phyloP scores from a whole-genome alignment of 495 filamentous ascomycete genomes.

The Schizothecium vesticola region DNA sequence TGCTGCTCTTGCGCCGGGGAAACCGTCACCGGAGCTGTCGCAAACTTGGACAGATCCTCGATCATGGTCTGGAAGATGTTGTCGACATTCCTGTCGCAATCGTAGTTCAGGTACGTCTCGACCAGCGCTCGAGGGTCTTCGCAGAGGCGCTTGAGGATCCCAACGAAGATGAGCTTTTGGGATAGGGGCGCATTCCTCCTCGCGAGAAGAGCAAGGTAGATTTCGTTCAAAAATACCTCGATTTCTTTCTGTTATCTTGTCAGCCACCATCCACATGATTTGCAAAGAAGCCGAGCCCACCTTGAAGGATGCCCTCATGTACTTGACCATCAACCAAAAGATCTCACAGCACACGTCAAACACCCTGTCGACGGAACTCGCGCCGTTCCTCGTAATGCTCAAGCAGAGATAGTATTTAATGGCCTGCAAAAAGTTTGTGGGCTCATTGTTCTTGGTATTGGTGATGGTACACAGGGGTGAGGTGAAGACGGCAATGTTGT shows the following conservation, averaged over 20 bases:
- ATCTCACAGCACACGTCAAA: constrained; percentile 97
- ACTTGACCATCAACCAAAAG: constrained; percentile 92
- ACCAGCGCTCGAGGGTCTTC: constrained; percentile 84
- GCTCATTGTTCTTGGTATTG: constrained; percentile 76
- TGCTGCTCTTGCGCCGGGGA: constrained; percentile 72
- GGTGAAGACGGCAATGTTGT: constrained; percentile 79
- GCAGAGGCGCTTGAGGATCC: constrained; percentile 74
- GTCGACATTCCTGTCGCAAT: constrained; percentile 90
- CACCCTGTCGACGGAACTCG: constrained; percentile 81
- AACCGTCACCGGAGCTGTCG: constrained; percentile 68
- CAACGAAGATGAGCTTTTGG: constrained; percentile 89
- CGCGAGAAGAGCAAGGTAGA: constrained; percentile 91
- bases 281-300: constrained; percentile 33
- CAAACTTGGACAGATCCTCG: constrained; percentile 83
- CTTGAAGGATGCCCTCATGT: constrained; percentile 92
- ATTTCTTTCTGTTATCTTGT: constrained; percentile 70
- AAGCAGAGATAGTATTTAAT: constrained; percentile 94
- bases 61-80: constrained; percentile 96
- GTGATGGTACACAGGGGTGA: constrained; percentile 85
- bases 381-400: constrained; percentile 88
- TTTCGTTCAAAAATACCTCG: constrained; percentile 96
- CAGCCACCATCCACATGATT: constrained; percentile 4
- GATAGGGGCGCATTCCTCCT: constrained; percentile 77
- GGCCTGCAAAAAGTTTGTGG: constrained; percentile 88
- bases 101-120: constrained; percentile 97